Evolutionary conservation across 2,329 filamentous ascomycete genomes (phyloP), one percentile per base, ranked within the genome.

Genomic region (Ceratocystis lukuohia): DNA sequence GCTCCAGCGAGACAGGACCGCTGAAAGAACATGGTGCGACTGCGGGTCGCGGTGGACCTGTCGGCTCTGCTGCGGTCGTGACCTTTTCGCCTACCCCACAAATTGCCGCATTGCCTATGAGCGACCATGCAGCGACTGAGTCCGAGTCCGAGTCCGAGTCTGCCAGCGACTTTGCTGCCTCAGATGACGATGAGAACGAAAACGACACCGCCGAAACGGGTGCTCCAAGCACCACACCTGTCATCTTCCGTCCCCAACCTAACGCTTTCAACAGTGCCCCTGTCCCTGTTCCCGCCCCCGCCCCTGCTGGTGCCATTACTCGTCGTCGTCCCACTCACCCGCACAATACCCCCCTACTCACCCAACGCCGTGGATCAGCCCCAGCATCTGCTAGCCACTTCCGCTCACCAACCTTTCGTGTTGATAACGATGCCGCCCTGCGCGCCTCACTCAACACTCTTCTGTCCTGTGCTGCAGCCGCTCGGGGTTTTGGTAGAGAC

Each of bases 361-460:
- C 80, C 83, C 69, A 76, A 79, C 41, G 79, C 81, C 66, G 79
- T 78, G 56, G 56, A 28, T 66, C 78, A 82, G 68, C 78, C 80
- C 10, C 78, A 79, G 2, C 66, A 48, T 76, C 79, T 69, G 83
- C 76, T 56, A 75, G 73, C 56, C 72, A 78, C 74, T 84, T 88
- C 74, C 83, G 90, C 73, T 87, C 88, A 0, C 87, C 89, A 1
- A 84, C 84, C 2, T 85, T 89, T 71, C 89, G 91, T 71, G 87
- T 89, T 61, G 91, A 97, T 71, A 92, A 97, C 71, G 94, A 99
- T 71, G 94, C 91, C 37, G 94, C 91, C 1, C 81, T 99, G 10
- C 87, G 94, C 44, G 91, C 94, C 22, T 96, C 91, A 62, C 81
- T 99, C n/a, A 96, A 91, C 0, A 97, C 94, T 0, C 82, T 99